These are phyloP conservation scores for Lactarius pseudohatsudake DNA, from an alignment of 768 basidiomycete genomes.

Conservation along the genomic window DNA sequence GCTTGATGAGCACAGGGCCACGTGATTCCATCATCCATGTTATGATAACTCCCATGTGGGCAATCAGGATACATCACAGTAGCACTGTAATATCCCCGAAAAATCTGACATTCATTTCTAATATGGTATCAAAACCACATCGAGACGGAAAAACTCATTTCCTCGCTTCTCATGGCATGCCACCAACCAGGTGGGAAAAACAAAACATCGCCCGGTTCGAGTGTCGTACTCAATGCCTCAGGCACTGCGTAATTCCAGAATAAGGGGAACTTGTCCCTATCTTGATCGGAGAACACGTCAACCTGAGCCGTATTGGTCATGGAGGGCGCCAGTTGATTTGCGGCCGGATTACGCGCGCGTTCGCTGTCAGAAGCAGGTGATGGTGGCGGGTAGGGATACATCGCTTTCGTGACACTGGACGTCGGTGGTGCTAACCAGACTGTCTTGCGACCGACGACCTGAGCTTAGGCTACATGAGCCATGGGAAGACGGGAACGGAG, in stretches of 20 bases:
- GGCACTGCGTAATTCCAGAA: constrained; percentile 62
- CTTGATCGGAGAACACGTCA: constrained; percentile 63
- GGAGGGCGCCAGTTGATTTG: constrained; percentile 44
- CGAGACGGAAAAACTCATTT: constrained; percentile 81
- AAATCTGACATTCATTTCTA: neutral
- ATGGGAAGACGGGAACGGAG: neutral
- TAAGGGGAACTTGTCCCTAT: constrained; percentile 41
- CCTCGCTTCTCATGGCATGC: constrained; percentile 88
- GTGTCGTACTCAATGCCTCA: constrained; percentile 55
- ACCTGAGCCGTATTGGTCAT: constrained; percentile 80
- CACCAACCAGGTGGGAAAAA: constrained; percentile 94
- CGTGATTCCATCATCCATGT: too few species aligned
- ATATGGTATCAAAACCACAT: constrained; percentile 74
- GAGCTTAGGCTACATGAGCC: constrained; percentile 50
- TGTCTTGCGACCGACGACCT: constrained; percentile 85
- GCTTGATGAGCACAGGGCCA: neutral
- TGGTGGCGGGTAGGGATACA: constrained; percentile 56
- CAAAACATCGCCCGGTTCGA: constrained; percentile 82
- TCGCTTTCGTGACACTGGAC: constrained; percentile 50
- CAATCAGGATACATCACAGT: neutral
- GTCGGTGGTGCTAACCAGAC: constrained; percentile 80
- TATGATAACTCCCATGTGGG: too few species aligned
- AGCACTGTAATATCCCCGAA: neutral
- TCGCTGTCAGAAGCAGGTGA: constrained; percentile 16
- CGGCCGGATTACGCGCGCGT: constrained; percentile 40